phyloP scores from a whole-genome alignment of 2,329 filamentous ascomycete genomes.

The Cercospora sp. region DNA sequence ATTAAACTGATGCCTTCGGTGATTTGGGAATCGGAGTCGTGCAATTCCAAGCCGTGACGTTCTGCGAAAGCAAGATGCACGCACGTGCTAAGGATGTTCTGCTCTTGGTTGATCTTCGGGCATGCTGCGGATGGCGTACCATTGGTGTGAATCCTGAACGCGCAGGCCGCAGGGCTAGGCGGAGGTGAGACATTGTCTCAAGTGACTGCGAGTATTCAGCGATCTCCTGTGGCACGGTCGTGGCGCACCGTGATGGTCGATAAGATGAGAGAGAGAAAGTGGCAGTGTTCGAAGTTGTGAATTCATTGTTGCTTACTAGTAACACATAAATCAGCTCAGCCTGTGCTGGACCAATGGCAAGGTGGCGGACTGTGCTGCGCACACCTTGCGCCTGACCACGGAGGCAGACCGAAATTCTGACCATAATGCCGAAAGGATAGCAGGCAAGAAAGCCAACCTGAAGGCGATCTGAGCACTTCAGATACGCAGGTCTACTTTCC shows the following conservation, averaged over 20 bases:
- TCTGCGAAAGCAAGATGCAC: not conserved
- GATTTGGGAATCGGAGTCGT: not conserved
- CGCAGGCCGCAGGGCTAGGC: not conserved
- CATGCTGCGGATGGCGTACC: not conserved
- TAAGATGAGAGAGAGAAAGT: not conserved
- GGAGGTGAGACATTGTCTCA: constrained; percentile 4
- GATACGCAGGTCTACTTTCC: constrained; percentile 9
- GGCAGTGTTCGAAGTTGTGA: not conserved
- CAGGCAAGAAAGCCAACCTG: not conserved
- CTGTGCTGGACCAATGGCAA: not conserved
- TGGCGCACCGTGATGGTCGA: not conserved
- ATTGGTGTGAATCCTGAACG: constrained; percentile 3
- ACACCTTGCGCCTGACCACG: not conserved
- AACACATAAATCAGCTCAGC: constrained; percentile 1
- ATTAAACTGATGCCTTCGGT: constrained; percentile 1
- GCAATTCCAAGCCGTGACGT: not conserved
- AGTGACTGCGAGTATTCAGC: not conserved
- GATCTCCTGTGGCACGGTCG: not conserved
- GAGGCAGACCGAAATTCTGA: not conserved
- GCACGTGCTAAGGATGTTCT: not conserved
- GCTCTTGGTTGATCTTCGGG: not conserved
- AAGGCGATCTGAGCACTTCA: constrained; percentile 21
- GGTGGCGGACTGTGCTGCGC: constrained; percentile 1
- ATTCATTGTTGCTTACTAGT: not conserved
- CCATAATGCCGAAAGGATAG: constrained; percentile 9